Evolutionary conservation across 495 filamentous ascomycete genomes (phyloP).

Genomic region (Astrothelium macrocarpum): DNA sequence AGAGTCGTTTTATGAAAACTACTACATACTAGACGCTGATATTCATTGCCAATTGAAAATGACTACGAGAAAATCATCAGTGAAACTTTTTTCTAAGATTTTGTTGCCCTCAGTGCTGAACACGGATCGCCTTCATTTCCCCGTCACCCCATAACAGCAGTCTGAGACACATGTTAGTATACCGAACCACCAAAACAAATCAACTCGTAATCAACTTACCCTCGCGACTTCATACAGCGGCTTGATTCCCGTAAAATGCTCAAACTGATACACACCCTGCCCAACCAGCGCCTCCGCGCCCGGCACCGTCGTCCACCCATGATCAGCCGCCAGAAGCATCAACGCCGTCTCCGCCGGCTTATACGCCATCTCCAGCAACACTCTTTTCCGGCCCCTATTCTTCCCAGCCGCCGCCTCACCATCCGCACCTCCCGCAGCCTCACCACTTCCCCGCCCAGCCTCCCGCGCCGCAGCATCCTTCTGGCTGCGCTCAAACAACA

Average conservation of each 20-base stretch:
- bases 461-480: slow-evolving; percentile 22
- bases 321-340: slow-evolving; percentile 72
- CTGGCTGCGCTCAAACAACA: slow-evolving; percentile 48
- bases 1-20: no score
- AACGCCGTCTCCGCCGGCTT: slow-evolving; percentile 72
- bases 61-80: no score
- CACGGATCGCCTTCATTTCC: no score
- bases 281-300: slow-evolving; percentile 85
- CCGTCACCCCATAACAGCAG: slow-evolving; percentile 1
- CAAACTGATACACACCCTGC: slow-evolving; percentile 71
- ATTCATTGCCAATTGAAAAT: no score
- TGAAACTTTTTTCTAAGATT: no score
- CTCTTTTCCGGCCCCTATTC: slow-evolving; percentile 35
- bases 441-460: not conserved
- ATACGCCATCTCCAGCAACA: slow-evolving; percentile 95
- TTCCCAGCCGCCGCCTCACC: not conserved
- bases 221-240: slow-evolving; percentile 59
- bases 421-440: slow-evolving; percentile 12
- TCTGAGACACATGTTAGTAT: not conserved
- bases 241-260: slow-evolving; percentile 68
- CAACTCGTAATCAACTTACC: slow-evolving; percentile 19
- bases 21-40: no score
- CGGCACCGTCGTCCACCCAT: slow-evolving; percentile 77
- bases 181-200: not conserved
- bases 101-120: no score